These are phyloP conservation scores for Solanum paucissectum DNA, from an alignment of 257 asterid genomes.

Conservation along the genomic window DNA sequence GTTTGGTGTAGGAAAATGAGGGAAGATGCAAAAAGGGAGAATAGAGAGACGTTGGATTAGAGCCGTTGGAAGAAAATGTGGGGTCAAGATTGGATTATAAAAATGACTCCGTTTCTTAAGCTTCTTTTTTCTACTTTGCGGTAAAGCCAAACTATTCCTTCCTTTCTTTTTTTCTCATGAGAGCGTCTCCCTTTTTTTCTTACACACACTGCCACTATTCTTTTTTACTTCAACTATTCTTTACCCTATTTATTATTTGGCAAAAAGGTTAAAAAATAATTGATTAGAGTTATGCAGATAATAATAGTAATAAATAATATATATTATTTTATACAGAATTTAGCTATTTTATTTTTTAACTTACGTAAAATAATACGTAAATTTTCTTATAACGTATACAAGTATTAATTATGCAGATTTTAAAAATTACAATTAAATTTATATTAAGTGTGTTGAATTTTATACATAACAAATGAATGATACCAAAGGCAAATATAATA, in stretches of 20 bases:
- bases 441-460: not conserved
- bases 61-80: constrained; percentile 4
- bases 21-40: not conserved
- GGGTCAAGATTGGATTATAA: not conserved
- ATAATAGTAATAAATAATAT: too few species aligned
- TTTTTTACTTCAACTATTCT: not conserved
- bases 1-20: not conserved
- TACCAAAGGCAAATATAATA: not conserved
- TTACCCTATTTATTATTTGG: not conserved
- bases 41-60: constrained; percentile 10
- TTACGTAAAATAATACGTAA: too few species aligned
- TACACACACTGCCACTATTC: not conserved
- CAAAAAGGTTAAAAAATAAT: not conserved
- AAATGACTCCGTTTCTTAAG: not conserved
- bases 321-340: too few species aligned
- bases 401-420: too few species aligned
- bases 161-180: not conserved
- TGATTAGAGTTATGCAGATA: too few species aligned
- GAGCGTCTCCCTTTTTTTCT: not conserved
- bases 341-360: too few species aligned
- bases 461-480: not conserved
- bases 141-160: constrained; percentile 6
- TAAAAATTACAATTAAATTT: too few species aligned
- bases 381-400: too few species aligned
- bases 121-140: not conserved